A percentile compares a stretch with the other conserved stretches of the same genome.
phyloP scores from a whole-genome alignment of 345 rosid genomes.

The Raphanus sativus region DNA sequence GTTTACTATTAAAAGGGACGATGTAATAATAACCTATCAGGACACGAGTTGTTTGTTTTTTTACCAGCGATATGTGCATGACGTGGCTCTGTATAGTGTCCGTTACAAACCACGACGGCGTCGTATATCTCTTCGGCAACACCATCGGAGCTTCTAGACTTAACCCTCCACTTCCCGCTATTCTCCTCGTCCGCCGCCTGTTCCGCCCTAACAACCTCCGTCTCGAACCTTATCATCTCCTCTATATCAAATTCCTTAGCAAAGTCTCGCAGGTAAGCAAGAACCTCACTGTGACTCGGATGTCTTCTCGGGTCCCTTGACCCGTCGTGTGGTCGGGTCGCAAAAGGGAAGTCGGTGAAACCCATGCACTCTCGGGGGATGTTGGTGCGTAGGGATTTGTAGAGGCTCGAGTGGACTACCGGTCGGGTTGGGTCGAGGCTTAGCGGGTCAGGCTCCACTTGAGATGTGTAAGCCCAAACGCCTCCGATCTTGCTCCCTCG shows the following conservation, averaged over 20 bases:
- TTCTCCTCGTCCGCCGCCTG: slow-evolving; percentile 28
- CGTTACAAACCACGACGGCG: slow-evolving; percentile 73
- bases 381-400: slow-evolving; percentile 80
- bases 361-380: slow-evolving; percentile 93
- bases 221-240: slow-evolving; percentile 64
- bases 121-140: slow-evolving; percentile 51
- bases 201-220: slow-evolving; percentile 52
- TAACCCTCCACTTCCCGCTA: slow-evolving; percentile 57
- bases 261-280: slow-evolving; percentile 64
- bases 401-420: slow-evolving; percentile 67
- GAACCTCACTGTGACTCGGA: slow-evolving; percentile 74
- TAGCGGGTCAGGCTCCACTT: slow-evolving; percentile 68
- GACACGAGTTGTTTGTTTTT: slow-evolving; percentile 15
- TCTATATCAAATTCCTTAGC: slow-evolving; percentile 63
- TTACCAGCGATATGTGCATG: slow-evolving; percentile 65
- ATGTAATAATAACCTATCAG: too few relatives aligned
- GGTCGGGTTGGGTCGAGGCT: slow-evolving; percentile 65
- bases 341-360: slow-evolving; percentile 69
- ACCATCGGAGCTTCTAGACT: slow-evolving; percentile 35
- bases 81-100: slow-evolving; percentile 75
- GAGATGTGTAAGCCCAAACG: slow-evolving; percentile 74
- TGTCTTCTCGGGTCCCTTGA: slow-evolving; percentile 67
- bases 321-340: slow-evolving; percentile 33
- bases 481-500: slow-evolving; percentile 67
- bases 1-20: too few relatives aligned